Percentiles rank a stretch among this genome's conserved stretches.
Evolutionary conservation across 306 rosid species (phyloP).

Genomic region (Potentilla sterilis): DNA sequence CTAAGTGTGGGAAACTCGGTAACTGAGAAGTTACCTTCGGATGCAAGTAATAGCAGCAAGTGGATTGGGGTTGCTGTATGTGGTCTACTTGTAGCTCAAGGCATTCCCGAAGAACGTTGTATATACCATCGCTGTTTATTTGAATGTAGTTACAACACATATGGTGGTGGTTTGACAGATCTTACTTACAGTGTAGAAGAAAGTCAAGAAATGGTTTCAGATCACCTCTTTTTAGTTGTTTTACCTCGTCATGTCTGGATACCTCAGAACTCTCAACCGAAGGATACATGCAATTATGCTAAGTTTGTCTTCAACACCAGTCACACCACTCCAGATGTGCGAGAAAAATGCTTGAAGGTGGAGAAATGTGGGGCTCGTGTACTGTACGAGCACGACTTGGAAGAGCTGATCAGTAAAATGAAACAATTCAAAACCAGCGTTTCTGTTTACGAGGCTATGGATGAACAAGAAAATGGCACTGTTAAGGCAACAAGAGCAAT

Average conservation of each 20-base stretch:
- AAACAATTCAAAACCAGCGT: background rate
- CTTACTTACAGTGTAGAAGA: fast-evolving
- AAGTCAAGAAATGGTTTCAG: background rate
- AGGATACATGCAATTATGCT: background rate
- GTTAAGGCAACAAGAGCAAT: background rate
- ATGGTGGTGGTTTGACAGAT: background rate
- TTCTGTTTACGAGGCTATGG: background rate
- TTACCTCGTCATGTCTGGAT: background rate
- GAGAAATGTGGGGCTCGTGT: background rate
- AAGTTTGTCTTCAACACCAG: background rate
- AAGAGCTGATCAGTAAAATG: background rate
- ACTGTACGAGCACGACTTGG: background rate
- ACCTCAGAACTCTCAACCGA: background rate
- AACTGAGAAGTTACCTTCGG: background rate
- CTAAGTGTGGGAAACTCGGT: background rate
- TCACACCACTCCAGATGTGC: too few species aligned
- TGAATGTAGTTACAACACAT: too few species aligned
- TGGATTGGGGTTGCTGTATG: background rate
- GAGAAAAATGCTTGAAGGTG: background rate
- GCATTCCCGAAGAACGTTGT: background rate
- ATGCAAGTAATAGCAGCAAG: background rate
- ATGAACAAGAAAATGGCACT: background rate
- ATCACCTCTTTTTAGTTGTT: background rate
- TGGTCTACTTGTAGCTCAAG: background rate
- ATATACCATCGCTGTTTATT: too few species aligned